Conservation (phyloP, 208 protist genomes). For the Crithidia acanthocephali region DNA sequence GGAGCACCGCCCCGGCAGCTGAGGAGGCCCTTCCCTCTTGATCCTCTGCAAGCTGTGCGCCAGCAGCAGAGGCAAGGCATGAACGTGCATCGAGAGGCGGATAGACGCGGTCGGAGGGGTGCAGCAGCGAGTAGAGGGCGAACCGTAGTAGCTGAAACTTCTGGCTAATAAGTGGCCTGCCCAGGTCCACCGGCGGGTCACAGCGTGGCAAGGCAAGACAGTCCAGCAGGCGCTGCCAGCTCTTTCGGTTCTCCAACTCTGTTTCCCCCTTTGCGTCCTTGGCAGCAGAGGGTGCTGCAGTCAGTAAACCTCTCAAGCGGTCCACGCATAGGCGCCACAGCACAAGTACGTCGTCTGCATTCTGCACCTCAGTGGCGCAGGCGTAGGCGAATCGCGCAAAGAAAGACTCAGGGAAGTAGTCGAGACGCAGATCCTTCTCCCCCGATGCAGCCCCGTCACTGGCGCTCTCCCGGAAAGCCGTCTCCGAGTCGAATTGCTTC, state of each 20-base stretch:
- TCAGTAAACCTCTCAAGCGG: slow-evolving; percentile 33
- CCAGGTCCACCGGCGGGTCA: slow-evolving; percentile 45
- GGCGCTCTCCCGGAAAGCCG: background rate
- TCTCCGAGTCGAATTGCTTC: background rate
- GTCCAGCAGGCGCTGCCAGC: slow-evolving; percentile 39
- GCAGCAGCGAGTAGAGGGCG: slow-evolving; percentile 49
- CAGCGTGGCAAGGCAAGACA: slow-evolving; percentile 43
- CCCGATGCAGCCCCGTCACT: background rate
- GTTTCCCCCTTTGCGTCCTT: background rate
- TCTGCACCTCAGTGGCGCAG: slow-evolving; percentile 38
- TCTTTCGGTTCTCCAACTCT: background rate
- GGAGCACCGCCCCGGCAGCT: slow-evolving; percentile 2
- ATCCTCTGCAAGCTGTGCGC: background rate
- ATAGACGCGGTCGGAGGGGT: slow-evolving; percentile 1
- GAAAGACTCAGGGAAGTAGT: slow-evolving; percentile 81
- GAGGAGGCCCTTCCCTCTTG: background rate
- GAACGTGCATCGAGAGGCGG: background rate
- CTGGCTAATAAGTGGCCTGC: slow-evolving; percentile 63
- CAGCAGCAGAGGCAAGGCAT: background rate
- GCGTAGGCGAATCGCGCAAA: slow-evolving; percentile 69
- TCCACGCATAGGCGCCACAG: slow-evolving; percentile 56
- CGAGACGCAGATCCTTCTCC: slow-evolving; percentile 47
- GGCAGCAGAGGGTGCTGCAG: background rate
- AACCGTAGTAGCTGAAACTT: slow-evolving; percentile 82
- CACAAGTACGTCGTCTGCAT: slow-evolving; percentile 35